Evolutionary conservation across 495 filamentous ascomycete species (phyloP).

Genomic region (Annulohypoxylon stygium): DNA sequence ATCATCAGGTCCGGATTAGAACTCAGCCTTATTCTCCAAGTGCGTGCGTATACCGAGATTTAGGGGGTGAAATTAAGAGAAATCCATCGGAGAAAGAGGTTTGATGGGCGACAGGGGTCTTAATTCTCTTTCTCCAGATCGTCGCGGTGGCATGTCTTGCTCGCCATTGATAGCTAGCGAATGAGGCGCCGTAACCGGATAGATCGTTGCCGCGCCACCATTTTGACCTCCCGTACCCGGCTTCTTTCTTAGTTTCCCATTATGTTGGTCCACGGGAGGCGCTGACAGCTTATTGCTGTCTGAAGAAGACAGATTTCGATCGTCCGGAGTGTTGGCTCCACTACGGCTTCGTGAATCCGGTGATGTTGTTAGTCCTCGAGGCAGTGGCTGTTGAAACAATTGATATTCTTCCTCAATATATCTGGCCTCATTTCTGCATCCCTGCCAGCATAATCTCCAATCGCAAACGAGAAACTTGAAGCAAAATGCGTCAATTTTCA

Average conservation of each 20-base stretch:
- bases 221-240: conserved; percentile 43
- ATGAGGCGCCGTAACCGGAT: conserved; percentile 54
- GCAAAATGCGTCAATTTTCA: conserved; percentile 90
- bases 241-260: conserved; percentile 58
- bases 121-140: conserved; percentile 58
- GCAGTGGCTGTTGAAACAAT: conserved; percentile 66
- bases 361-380: conserved; percentile 47
- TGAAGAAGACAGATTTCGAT: conserved; percentile 74
- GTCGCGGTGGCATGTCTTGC: conserved; percentile 53
- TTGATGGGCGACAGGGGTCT: conserved; percentile 75
- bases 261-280: conserved; percentile 45
- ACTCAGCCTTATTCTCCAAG: conserved; percentile 25
- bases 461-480: conserved; percentile 92
- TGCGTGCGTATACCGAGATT: conserved; percentile 14
- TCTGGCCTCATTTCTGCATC: conserved; percentile 89
- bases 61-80: conserved; percentile 48
- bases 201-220: conserved; percentile 51
- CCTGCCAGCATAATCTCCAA: conserved; percentile 95
- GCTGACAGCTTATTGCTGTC: conserved; percentile 68
- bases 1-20: conserved; percentile 36
- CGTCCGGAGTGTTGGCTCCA: conserved; percentile 57
- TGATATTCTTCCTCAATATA: conserved; percentile 80
- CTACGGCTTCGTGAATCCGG: conserved; percentile 28
- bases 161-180: conserved; percentile 60
- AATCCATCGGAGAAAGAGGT: conserved; percentile 78